phyloP scores from a whole-genome alignment of 805 yeast species.

The Scheffersomyces lignosus region DNA sequence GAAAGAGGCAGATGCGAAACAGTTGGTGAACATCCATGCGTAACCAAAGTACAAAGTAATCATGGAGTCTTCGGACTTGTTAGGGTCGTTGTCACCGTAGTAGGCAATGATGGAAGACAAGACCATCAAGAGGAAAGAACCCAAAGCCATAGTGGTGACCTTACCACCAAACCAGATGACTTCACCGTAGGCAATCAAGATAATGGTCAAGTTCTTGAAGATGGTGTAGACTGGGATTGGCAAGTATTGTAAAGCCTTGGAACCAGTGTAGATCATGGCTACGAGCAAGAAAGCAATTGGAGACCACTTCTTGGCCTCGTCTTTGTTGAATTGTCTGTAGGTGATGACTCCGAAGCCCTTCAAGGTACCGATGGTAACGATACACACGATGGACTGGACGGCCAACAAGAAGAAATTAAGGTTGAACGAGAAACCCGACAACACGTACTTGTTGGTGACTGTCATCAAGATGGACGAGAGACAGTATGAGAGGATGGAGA shows the following conservation, averaged over 20 bases:
- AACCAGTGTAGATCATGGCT: constrained; percentile 91
- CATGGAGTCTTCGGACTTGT: constrained; percentile 37
- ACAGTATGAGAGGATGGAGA: constrained; percentile 84
- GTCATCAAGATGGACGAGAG: constrained; percentile 95
- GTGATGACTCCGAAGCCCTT: constrained; percentile 75
- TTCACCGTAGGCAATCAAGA: constrained; percentile 97
- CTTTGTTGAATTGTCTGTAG: constrained; percentile 80
- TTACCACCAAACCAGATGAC: constrained; percentile 94
- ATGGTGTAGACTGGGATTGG: constrained; percentile 96
- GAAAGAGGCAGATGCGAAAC: constrained; percentile 90
- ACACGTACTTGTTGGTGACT: constrained; percentile 92
- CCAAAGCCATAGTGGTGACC: constrained; percentile 86
- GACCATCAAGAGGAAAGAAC: constrained; percentile 89
- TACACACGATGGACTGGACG: constrained; percentile 84
- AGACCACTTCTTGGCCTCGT: constrained; percentile 93
- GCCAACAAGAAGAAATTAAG: constrained; percentile 89
- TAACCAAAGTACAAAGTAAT: constrained; percentile 68
- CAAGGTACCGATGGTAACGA: constrained; percentile 67
- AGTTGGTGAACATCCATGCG: constrained; percentile 95
- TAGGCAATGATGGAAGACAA: constrained; percentile 95
- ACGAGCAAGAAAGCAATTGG: constrained; percentile 91
- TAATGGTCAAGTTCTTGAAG: constrained; percentile 95
- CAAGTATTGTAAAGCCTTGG: constrained; percentile 89
- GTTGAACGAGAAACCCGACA: constrained; percentile 67
- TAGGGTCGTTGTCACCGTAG: constrained; percentile 67